Percentiles rank a stretch among this genome's conserved stretches.
These are phyloP conservation scores for Raddia distichophylla DNA, from an alignment of 176 grass and related monocot species.

Conservation along the genomic window DNA sequence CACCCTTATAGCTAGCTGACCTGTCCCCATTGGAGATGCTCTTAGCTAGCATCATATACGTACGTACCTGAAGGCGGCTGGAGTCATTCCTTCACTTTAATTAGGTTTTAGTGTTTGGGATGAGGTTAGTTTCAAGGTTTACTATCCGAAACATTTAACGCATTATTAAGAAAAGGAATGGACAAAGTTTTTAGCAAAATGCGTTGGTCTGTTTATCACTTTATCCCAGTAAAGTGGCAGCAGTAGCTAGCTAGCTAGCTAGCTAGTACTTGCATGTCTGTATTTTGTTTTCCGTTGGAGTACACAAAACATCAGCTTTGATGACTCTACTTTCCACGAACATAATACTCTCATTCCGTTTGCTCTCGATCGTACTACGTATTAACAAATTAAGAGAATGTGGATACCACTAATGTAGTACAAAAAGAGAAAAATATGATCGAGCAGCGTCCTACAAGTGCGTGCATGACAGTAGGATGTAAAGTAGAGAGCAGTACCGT, in stretches of 20 bases:
- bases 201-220: too few species aligned
- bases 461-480: not conserved
- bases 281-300: not conserved
- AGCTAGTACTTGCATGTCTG: not conserved
- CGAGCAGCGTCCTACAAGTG: not conserved
- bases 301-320: not conserved
- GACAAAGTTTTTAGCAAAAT: too few species aligned
- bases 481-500: not conserved
- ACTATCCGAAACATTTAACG: too few species aligned
- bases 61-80: too few species aligned
- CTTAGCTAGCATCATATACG: too few species aligned
- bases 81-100: too few species aligned
- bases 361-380: not conserved
- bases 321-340: not conserved
- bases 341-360: slow-evolving; percentile 9
- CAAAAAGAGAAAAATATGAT: not conserved
- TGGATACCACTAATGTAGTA: not conserved
- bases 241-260: not conserved
- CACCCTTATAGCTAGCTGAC: too few species aligned
- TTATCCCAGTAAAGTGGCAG: not conserved
- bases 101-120: too few species aligned
- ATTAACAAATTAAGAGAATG: not conserved
- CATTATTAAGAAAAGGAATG: too few species aligned
- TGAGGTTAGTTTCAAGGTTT: too few species aligned
- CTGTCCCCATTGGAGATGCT: too few species aligned